Conservation (phyloP, 78 protist species). For the Protostelium mycophagum region DNA sequence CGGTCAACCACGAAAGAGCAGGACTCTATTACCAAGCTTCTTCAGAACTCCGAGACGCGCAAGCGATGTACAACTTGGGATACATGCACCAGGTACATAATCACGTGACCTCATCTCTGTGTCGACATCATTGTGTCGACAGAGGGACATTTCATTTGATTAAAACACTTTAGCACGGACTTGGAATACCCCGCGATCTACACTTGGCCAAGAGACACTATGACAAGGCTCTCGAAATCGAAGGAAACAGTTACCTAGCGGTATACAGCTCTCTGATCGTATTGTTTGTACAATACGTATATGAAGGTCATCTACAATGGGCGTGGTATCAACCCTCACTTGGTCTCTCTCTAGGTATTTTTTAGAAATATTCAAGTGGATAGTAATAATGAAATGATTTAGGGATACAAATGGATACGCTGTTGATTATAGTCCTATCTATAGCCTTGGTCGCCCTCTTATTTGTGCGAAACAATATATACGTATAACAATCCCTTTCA, state of each 20-base stretch:
- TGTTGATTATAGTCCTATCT: not conserved
- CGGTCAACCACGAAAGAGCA: slow-evolving; percentile 47
- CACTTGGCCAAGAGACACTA: slow-evolving; percentile 84
- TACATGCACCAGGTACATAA: slow-evolving; percentile 67
- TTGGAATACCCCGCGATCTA: slow-evolving; percentile 70
- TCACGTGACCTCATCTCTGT: too few species aligned
- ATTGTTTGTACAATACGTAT: slow-evolving; percentile 26
- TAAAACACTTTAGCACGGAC: slow-evolving; percentile 39
- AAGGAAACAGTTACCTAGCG: slow-evolving; percentile 59
- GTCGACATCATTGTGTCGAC: too few species aligned
- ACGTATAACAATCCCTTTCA: too few species aligned
- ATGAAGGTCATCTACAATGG: not conserved
- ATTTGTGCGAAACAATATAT: not conserved
- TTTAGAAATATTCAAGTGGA: not conserved
- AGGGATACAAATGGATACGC: not conserved
- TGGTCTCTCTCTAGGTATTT: not conserved
- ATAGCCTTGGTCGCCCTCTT: not conserved
- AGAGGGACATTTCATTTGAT: too few species aligned
- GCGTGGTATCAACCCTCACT: not conserved
- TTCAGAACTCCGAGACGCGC: slow-evolving; percentile 30
- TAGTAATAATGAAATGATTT: too few species aligned
- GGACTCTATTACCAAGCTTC: slow-evolving; percentile 59
- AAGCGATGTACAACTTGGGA: slow-evolving; percentile 81
- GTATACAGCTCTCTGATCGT: slow-evolving; percentile 56
- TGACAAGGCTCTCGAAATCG: slow-evolving; percentile 52